Evolutionary conservation across 2,329 filamentous ascomycete genomes (phyloP).

Genomic region (Aphanocladium album): DNA sequence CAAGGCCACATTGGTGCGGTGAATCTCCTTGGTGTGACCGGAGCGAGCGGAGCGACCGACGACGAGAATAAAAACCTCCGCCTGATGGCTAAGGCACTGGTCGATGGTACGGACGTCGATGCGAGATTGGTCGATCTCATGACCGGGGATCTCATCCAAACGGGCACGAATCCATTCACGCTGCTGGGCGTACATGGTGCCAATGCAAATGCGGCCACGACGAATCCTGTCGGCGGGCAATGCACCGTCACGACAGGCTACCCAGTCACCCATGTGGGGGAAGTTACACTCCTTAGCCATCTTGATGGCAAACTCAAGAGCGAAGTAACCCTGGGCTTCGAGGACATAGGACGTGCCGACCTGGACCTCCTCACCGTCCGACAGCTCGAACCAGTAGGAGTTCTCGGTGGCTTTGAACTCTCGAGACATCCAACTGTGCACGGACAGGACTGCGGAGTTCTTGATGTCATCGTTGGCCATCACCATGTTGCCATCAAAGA

Average conservation of each 20-base stretch:
- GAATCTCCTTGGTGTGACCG: not conserved
- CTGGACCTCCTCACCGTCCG: not conserved
- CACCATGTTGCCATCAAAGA: not conserved
- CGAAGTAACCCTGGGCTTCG: not conserved
- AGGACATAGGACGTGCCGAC: not conserved
- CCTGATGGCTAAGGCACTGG: not conserved
- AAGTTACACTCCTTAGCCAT: not conserved
- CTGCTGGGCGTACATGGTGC: not conserved
- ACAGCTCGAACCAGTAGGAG: not conserved
- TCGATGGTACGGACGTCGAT: not conserved
- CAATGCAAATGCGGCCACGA: not conserved
- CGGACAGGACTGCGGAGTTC: not conserved
- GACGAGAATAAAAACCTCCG: not conserved
- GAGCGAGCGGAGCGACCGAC: not conserved
- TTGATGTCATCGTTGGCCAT: not conserved
- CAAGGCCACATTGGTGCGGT: not conserved
- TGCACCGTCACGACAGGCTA: not conserved
- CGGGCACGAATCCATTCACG: not conserved
- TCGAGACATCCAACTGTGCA: too few species aligned
- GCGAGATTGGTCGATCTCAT: not conserved
- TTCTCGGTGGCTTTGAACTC: not conserved
- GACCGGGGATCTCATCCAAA: not conserved
- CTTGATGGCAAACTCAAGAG: not conserved
- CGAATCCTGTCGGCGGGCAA: not conserved
- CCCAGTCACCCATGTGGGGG: not conserved